These are phyloP conservation scores for Cercophora scortea DNA, from an alignment of 495 filamentous ascomycete genomes.

Conservation along the genomic window DNA sequence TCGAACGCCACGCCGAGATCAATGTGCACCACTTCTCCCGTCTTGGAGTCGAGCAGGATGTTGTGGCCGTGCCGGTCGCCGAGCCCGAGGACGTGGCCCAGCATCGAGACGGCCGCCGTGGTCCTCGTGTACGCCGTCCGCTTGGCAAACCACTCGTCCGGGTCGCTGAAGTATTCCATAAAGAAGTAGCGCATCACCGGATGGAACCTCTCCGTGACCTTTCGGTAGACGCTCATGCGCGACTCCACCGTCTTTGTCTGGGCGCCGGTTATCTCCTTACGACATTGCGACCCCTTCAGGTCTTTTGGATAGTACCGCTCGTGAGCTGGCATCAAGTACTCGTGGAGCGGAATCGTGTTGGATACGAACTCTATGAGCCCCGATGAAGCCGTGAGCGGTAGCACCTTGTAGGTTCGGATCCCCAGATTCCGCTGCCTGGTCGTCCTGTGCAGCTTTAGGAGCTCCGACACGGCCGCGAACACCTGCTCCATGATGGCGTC, in stretches of 20 bases:
- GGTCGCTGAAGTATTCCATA: conserved; percentile 87
- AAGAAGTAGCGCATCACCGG: conserved; percentile 98
- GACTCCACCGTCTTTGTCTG: conserved; percentile 58
- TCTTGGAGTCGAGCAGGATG: conserved; percentile 84
- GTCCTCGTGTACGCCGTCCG: conserved; percentile 84
- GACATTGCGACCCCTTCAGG: conserved; percentile 62
- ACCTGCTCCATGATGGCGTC: conserved; percentile 99
- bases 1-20: conserved; percentile 96
- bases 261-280: conserved; percentile 67
- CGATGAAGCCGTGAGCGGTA: conserved; percentile 72
- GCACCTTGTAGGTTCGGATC: conserved; percentile 91
- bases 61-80: conserved; percentile 96
- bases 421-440: conserved; percentile 82
- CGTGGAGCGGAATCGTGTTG: conserved; percentile 82
- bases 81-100: conserved; percentile 89
- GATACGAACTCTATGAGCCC: conserved; percentile 97
- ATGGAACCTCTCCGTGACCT: conserved; percentile 70
- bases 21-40: conserved; percentile 92
- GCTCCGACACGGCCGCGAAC: conserved; percentile 87
- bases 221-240: conserved; percentile 66
- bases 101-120: conserved; percentile 89
- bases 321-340: conserved; percentile 87
- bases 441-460: conserved; percentile 74
- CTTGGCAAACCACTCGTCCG: conserved; percentile 89
- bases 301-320: conserved; percentile 79